phyloP scores from a whole-genome alignment of 75 land plant genomes.

The Pinus taeda region DNA sequence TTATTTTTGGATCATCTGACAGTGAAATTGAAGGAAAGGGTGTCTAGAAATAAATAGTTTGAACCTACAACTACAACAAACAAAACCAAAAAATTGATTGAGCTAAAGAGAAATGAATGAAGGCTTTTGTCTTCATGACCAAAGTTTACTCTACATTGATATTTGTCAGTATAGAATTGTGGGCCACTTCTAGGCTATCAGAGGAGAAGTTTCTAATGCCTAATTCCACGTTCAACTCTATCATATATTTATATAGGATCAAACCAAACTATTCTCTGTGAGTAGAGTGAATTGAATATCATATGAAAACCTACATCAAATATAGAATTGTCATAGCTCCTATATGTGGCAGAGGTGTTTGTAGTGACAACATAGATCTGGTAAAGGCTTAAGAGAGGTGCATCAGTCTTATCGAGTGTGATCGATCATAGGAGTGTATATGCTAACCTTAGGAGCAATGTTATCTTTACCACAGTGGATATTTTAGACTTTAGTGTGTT shows the following conservation, averaged over 20 bases:
- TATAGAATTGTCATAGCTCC: too few species aligned
- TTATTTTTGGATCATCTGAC: too few species aligned
- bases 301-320: too few species aligned
- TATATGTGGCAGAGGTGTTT: too few species aligned
- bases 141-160: not conserved
- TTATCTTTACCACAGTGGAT: too few species aligned
- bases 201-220: not conserved
- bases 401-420: too few species aligned
- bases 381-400: too few species aligned
- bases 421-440: too few species aligned
- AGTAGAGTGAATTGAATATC: not conserved
- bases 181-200: not conserved
- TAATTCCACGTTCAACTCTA: not conserved
- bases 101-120: not conserved
- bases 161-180: not conserved
- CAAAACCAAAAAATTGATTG: not conserved
- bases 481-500: too few species aligned
- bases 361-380: too few species aligned
- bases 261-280: not conserved
- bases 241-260: not conserved
- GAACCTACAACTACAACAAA: not conserved
- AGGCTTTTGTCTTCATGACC: too few species aligned
- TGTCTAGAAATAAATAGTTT: not conserved
- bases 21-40: not conserved
- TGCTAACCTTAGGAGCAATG: too few species aligned